Base-by-base conservation (phyloP, 768 basidiomycete species). In the Asterophora lycoperdoides region DNA sequence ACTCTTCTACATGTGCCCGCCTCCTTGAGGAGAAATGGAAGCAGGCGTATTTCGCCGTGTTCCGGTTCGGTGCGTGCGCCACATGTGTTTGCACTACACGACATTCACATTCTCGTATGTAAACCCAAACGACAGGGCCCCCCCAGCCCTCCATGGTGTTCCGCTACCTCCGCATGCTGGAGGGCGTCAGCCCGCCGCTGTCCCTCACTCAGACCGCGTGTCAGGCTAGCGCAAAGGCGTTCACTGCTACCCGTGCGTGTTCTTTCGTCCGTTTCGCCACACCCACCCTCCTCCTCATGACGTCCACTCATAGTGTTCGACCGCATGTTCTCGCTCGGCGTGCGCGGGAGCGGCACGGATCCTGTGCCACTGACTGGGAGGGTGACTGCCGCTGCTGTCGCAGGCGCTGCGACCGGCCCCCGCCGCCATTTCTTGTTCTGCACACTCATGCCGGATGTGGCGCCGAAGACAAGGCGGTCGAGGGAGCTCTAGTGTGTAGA, bases 11-110 rank as follows among this genome's bases (percentile, higher is more conserved):
- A 14, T 97, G 93, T 61, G 94, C 93, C 14, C 80, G 84, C 10
- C 68, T 89, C 4, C 75, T 96, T 7, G 93, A 95, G 57, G 93
- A 97, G 52, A 95, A 94, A 63, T 97, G 93, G 92, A 73, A 82
- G 35, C 89, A 90, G 59, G 92, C 90, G 0, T 93, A 93, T 59
- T 78, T 84, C 36, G 80, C 90, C 15, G 84, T 92, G 7, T 90
- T 91, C 64, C 80, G 92, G 36, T 93, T 93, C 64, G 93, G 89
- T 82, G 38, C 43, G 71, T 55, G 17, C 19, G 29, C 11, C 18
- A n/a, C 30, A 38, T 23, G 23, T 23, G 6, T 23, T 23, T 6
- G 23, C 23, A 23, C 23, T 23, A n/a, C n/a, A n/a, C n/a, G n/a
- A n/a, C n/a, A n/a, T 23, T 23, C 23, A 23, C 6, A 23, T 23